Percentiles rank a stretch among this genome's conserved stretches.
These are phyloP conservation scores for Vitrella brassicaformis DNA, from an alignment of 73 alveolate species.

Conservation along the genomic window DNA sequence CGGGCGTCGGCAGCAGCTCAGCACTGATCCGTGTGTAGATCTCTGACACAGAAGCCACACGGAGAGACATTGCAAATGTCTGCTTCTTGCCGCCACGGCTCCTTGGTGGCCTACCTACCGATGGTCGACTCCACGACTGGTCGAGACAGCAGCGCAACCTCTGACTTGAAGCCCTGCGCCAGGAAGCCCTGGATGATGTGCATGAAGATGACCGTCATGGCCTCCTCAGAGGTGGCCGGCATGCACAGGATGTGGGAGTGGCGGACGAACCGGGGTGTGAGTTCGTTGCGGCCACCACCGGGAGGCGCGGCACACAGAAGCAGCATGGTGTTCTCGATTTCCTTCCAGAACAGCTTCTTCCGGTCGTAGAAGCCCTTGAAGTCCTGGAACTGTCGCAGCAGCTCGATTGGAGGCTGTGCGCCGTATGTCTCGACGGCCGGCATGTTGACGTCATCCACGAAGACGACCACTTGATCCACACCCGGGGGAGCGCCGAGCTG, in stretches of 20 bases:
- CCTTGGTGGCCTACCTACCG: too few relatives aligned
- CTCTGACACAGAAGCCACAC: too few relatives aligned
- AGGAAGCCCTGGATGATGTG: background rate
- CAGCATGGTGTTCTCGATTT: constrained; percentile 87
- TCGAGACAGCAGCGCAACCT: constrained; percentile 4
- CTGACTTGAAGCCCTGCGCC: background rate
- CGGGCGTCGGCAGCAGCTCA: constrained; percentile 93
- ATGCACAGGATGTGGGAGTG: constrained; percentile 85
- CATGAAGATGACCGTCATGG: constrained; percentile 23
- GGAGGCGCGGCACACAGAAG: constrained; percentile 95
- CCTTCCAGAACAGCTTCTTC: constrained; percentile 85
- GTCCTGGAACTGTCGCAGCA: constrained; percentile 69
- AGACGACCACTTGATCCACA: constrained; percentile 27
- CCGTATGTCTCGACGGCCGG: constrained; percentile 95
- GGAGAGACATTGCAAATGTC: too few relatives aligned
- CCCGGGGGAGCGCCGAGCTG: background rate
- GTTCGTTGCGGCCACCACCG: constrained; percentile 92
- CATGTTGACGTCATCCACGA: constrained; percentile 96
- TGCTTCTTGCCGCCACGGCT: too few relatives aligned
- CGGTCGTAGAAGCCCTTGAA: constrained; percentile 93
- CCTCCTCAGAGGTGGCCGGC: constrained; percentile 71
- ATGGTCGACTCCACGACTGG: constrained; percentile 71
- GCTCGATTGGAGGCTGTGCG: constrained; percentile 99
- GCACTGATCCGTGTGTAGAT: constrained; percentile 77
- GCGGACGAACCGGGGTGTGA: constrained; percentile 94